These are phyloP conservation scores for Hypoxylon cercidicola DNA, from an alignment of 495 filamentous ascomycete genomes.

Conservation along the genomic window DNA sequence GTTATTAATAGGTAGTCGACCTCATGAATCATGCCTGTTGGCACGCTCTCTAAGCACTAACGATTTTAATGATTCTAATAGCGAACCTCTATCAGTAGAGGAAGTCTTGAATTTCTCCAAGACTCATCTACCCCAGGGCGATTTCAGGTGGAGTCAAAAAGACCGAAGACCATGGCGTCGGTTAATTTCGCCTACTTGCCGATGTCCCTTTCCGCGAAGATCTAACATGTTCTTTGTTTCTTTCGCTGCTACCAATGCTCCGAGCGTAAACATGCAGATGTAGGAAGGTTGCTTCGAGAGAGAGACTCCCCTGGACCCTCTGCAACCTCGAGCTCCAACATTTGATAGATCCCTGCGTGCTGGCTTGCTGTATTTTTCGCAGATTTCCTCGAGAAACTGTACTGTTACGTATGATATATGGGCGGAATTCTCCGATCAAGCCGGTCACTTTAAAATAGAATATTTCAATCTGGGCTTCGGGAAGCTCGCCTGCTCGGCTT, in stretches of 20 bases:
- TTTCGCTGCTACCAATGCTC: background rate
- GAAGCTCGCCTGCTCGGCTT: slow-evolving; percentile 22
- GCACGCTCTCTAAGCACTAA: slow-evolving; percentile 1
- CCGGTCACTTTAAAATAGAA: background rate
- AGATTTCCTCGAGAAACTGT: background rate
- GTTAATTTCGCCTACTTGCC: slow-evolving; percentile 23
- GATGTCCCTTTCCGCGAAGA: background rate
- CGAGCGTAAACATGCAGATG: background rate
- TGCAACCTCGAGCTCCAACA: slow-evolving; percentile 1
- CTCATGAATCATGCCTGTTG: slow-evolving; percentile 1
- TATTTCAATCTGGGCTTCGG: slow-evolving; percentile 4
- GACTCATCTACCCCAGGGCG: background rate
- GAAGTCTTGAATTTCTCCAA: background rate
- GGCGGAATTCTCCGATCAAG: background rate
- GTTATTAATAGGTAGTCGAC: slow-evolving; percentile 39
- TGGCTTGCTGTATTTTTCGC: slow-evolving; percentile 4
- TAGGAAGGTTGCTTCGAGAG: slow-evolving; percentile 12
- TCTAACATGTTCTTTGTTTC: background rate
- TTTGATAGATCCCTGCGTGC: slow-evolving; percentile 11
- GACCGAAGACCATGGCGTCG: background rate
- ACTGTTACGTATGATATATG: background rate
- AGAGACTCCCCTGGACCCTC: background rate
- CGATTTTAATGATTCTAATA: slow-evolving; percentile 4
- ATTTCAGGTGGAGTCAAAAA: slow-evolving; percentile 11
- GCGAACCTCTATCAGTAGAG: background rate